These are phyloP conservation scores for Oryza rufipogon DNA, from an alignment of 176 grass and related monocot genomes.

Conservation along the genomic window DNA sequence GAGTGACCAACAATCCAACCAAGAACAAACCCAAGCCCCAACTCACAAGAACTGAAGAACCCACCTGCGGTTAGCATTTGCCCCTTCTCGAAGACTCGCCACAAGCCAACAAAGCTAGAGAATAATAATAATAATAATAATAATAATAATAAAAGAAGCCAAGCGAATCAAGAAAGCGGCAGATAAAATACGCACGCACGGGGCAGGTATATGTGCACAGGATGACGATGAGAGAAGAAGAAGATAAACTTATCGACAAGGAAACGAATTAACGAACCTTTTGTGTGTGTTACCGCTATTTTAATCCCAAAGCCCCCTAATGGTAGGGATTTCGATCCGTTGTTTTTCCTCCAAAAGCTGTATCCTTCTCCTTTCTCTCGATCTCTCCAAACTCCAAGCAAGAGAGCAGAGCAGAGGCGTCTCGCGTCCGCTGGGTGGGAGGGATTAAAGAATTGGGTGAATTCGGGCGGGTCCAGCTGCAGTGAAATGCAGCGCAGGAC, in stretches of 20 bases:
- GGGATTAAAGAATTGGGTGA: conserved; percentile 26
- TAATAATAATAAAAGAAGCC: conserved; percentile 14
- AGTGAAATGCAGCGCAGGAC: neutral
- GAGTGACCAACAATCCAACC: neutral
- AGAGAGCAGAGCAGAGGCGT: too few relatives aligned
- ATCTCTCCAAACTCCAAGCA: too few relatives aligned
- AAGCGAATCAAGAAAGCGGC: conserved; percentile 22
- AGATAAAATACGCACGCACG: conserved; percentile 7
- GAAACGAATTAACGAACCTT: neutral
- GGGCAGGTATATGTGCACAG: neutral
- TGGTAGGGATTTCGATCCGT: too few relatives aligned
- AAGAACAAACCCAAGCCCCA: conserved; percentile 32
- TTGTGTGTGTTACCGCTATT: too few relatives aligned
- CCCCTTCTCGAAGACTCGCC: neutral
- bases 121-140: neutral
- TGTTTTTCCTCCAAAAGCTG: too few relatives aligned
- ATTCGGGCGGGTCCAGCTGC: conserved; percentile 21
- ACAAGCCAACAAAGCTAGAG: too few relatives aligned
- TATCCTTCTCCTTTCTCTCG: too few relatives aligned
- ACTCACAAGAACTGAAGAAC: neutral
- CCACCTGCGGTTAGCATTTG: conserved; percentile 46
- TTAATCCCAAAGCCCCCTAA: too few relatives aligned
- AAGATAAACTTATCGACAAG: neutral
- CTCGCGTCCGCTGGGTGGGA: too few relatives aligned
- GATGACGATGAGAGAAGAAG: neutral